Conservation (phyloP, 148 eudicot genomes). For the Linanthus parryae region DNA sequence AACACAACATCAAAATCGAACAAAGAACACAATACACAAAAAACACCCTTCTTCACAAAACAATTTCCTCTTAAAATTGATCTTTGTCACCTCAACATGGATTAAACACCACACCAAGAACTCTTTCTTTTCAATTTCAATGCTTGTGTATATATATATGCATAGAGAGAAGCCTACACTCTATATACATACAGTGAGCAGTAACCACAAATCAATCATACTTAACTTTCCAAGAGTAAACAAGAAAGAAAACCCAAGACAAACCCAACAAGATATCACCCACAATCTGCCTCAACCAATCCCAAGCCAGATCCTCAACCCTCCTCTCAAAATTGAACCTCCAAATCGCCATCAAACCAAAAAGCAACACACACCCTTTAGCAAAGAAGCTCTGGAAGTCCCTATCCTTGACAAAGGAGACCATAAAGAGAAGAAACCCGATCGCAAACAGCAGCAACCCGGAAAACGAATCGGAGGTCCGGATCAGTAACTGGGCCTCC, state of each 20-base stretch:
- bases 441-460: conserved; percentile 2
- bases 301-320: conserved; percentile 10
- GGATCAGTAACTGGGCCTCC: not conserved
- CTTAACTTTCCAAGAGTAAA: conserved; percentile 13
- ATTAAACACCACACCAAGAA: too few species aligned
- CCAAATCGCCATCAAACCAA: conserved; percentile 10
- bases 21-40: too few species aligned
- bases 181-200: not conserved
- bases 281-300: conserved; percentile 11
- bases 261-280: conserved; percentile 10
- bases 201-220: conserved; percentile 1
- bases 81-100: too few species aligned
- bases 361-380: conserved; percentile 6
- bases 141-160: too few species aligned
- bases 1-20: too few species aligned
- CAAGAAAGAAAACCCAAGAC: conserved; percentile 17
- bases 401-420: conserved; percentile 4
- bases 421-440: conserved; percentile 2
- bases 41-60: too few species aligned
- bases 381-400: conserved; percentile 4
- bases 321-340: conserved; percentile 8
- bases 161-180: too few species aligned
- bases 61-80: too few species aligned
- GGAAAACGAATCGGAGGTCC: conserved; percentile 7
- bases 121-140: too few species aligned